Evolutionary conservation across 2,329 filamentous ascomycete species (phyloP).

Genomic region (Diaporthe sp.): DNA sequence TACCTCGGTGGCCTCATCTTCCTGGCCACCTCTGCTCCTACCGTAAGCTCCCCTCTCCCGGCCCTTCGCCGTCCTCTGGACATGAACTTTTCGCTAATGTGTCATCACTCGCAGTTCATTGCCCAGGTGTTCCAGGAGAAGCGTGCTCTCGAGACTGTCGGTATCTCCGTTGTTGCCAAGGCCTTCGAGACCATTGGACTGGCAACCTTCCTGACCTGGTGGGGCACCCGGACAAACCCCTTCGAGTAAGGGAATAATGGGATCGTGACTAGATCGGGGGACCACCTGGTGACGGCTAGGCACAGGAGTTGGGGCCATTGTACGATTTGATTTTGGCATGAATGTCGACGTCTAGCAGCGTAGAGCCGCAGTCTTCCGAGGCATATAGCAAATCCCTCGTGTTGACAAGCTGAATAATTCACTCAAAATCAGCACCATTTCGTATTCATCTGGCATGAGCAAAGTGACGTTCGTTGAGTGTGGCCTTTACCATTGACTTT

Average conservation of each 20-base stretch:
- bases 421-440: not conserved
- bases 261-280: not conserved
- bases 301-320: constrained; percentile 14
- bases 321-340: constrained; percentile 24
- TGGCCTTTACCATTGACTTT: not conserved
- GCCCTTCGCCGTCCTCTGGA: no score
- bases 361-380: constrained; percentile 16
- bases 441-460: not conserved
- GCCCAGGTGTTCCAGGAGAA: constrained; percentile 91
- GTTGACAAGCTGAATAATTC: constrained; percentile 18
- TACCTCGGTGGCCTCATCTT: constrained; percentile 95
- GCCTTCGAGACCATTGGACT: constrained; percentile 94
- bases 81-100: constrained; percentile 37
- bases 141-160: constrained; percentile 90
- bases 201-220: constrained; percentile 94
- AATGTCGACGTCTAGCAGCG: constrained; percentile 17
- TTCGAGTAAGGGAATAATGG: constrained; percentile 75
- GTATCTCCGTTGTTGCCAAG: constrained; percentile 86
- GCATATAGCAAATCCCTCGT: not conserved
- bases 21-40: constrained; percentile 88
- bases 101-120: constrained; percentile 73
- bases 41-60: constrained; percentile 68
- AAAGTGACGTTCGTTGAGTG: not conserved
- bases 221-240: constrained; percentile 95
- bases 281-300: not conserved